These are phyloP conservation scores for Pisolithus marmoratus DNA, from an alignment of 768 basidiomycete species.

Conservation along the genomic window DNA sequence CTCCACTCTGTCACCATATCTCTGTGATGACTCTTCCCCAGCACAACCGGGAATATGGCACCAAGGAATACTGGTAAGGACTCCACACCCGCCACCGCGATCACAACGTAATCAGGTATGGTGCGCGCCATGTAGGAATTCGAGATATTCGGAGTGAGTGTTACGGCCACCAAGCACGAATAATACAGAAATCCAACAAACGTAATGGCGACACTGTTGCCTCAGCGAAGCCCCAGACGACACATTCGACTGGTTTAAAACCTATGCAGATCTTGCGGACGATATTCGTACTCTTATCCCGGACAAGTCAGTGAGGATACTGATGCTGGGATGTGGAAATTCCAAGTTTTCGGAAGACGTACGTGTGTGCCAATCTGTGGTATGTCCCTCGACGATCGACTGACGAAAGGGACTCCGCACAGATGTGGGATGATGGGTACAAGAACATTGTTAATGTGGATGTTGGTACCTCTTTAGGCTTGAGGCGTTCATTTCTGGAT, in stretches of 20 bases:
- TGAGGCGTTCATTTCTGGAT: neutral
- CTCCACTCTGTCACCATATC: neutral
- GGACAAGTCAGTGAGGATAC: constrained; percentile 50
- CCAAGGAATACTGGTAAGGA: constrained; percentile 62
- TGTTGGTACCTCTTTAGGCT: constrained; percentile 33
- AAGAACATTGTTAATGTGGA: constrained; percentile 75
- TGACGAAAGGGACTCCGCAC: constrained; percentile 3
- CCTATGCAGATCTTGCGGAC: constrained; percentile 64
- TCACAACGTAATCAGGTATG: neutral
- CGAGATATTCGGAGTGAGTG: constrained; percentile 60
- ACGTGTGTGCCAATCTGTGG: constrained; percentile 11
- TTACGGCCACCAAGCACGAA: too few relatives aligned
- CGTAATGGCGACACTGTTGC: too few relatives aligned
- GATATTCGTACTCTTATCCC: constrained; percentile 60
- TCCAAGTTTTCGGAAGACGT: constrained; percentile 77
- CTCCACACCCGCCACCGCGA: neutral
- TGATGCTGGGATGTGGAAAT: constrained; percentile 85
- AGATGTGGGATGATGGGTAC: constrained; percentile 91
- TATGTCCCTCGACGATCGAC: neutral
- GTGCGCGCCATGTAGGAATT: constrained; percentile 44
- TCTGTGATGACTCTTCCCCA: constrained; percentile 38
- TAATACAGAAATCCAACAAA: too few relatives aligned
- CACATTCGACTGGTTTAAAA: constrained; percentile 85
- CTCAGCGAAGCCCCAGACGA: constrained; percentile 52
- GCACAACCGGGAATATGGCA: constrained; percentile 66